Base-by-base conservation (phyloP, 2,329 filamentous ascomycete genomes). In the Parastagonospora nodorum region DNA sequence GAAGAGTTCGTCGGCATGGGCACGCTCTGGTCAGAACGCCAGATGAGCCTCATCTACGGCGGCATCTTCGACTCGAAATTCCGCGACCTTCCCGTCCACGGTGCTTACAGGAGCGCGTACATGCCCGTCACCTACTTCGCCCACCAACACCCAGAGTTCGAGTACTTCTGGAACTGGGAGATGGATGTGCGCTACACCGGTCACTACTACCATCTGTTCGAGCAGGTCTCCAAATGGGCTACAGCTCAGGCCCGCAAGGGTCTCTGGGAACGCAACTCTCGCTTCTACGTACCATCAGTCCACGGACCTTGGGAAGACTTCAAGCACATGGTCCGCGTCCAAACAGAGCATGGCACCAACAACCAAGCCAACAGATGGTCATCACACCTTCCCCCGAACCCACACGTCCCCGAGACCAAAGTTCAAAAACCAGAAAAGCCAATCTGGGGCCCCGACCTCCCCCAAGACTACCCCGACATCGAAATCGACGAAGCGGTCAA, bases 61-160 rank as follows among this genome's bases (percentile, higher is more conserved):
- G 79, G 78, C 9, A 52, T 81, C 0, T 77, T 81, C 33, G 78
- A 81, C 33, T 75, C 71, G 31, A 74, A 74, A 58, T 81, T 82
- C 57, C 79, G 77, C 11, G 81, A 84, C 45, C 79, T 89, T 27
- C 86, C 88, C 42, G 86, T 88, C 2, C 86, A 90, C 42, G 89
- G 89, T 27, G 80, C 75, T 1, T 83, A 83, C 73, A 83, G 88
- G 45, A 92, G 90, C 47, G 84, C 94, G 8, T 91, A 92, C 64
- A 96, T 97, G 90, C 91, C 92, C 0, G 87, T 97, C 78, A 92
- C 97, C 68, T 89, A 93, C 73, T 97, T 97, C 71, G 90, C 92
- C 5, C 86, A 92, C 67, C 83, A 85, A 64, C 92, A 96, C 73
- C 89, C 90, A 1, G 92, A 96, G 71, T 96, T 92, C 67, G 90